Evolutionary conservation across 495 filamentous ascomycete genomes (phyloP).

Genomic region (Copromyces sp.): DNA sequence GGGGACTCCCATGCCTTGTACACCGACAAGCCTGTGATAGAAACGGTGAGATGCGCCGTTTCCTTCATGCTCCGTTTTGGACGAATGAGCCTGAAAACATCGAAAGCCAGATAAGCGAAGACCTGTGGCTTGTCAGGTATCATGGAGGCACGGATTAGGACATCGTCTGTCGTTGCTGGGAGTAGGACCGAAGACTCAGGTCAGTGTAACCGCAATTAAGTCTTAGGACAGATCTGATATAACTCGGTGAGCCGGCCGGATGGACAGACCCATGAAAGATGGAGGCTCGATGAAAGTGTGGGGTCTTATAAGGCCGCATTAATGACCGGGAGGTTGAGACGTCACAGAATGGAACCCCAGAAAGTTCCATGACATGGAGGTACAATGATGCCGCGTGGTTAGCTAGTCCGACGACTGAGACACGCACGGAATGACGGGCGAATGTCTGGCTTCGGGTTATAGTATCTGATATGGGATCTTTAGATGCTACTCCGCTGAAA

Average conservation of each 20-base stretch:
- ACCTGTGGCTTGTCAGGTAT: neutral
- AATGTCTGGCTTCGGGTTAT: neutral
- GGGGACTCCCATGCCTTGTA: neutral
- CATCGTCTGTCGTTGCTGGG: neutral
- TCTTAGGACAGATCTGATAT: neutral
- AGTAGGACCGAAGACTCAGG: neutral
- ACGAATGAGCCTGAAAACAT: neutral
- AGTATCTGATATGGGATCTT: neutral
- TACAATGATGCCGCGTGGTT: neutral
- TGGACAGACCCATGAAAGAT: neutral
- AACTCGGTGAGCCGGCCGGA: neutral
- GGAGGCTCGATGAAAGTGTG: neutral
- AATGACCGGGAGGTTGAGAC: neutral
- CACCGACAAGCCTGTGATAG: neutral
- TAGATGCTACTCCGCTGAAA: neutral
- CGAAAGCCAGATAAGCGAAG: neutral
- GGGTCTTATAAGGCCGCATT: neutral
- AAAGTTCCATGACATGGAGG: neutral
- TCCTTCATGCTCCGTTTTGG: neutral
- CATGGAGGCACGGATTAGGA: neutral
- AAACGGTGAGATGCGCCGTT: neutral
- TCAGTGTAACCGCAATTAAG: neutral
- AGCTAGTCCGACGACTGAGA: neutral
- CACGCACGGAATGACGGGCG: neutral
- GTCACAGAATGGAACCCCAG: neutral